Evolutionary conservation across 768 basidiomycete species (phyloP), one percentile per base, ranked within the genome.

Genomic region (Tephrocybe sp.): DNA sequence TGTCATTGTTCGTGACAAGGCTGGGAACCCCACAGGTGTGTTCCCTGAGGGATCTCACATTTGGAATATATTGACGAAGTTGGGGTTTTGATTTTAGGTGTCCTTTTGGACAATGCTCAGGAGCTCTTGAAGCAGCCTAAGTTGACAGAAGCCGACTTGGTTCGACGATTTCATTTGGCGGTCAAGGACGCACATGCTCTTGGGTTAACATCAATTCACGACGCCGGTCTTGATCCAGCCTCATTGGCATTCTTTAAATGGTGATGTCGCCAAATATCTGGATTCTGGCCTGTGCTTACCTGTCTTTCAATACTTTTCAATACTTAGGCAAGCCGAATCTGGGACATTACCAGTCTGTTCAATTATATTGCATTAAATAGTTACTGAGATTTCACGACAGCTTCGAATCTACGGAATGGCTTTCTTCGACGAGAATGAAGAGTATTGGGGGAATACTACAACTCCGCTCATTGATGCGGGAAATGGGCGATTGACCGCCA

Each of bases 21-120:
- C 64, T 23, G 90, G 89, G 11, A 67, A 75, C 24, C 88, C 93
- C 0, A 92, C 84, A 34, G 93, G 93, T 81, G 56, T 62, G 66
- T 65, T 24, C 30, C n/a, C 39, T 15, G 49, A 12, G 26, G 33
- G 36, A 24, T 25, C n/a, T 52, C n/a, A 53, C 53, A 39, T 48
- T 17, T 37, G 21, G 17, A 40, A 45, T 54, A 43, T 28, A 34
- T 48, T 48, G 47, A 51, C n/a, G 15, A 33, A 46, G n/a, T n/a
- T n/a, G n/a, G n/a, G n/a, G n/a, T n/a, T n/a, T n/a, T n/a, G n/a
- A 12, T 9, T 36, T n/a, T 38, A 86, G 90, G 90, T 21, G 77
- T 90, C 44, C 73, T 93, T 51, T 67, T 94, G 50, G 94, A 97
- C 68, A 94, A 93, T 57, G 94, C 94, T 1, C 92, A 93, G 62